Percentiles rank a stretch among this genome's conserved stretches.
These are phyloP conservation scores for Alternaria dauci DNA, from an alignment of 2,329 filamentous ascomycete genomes.

Conservation along the genomic window DNA sequence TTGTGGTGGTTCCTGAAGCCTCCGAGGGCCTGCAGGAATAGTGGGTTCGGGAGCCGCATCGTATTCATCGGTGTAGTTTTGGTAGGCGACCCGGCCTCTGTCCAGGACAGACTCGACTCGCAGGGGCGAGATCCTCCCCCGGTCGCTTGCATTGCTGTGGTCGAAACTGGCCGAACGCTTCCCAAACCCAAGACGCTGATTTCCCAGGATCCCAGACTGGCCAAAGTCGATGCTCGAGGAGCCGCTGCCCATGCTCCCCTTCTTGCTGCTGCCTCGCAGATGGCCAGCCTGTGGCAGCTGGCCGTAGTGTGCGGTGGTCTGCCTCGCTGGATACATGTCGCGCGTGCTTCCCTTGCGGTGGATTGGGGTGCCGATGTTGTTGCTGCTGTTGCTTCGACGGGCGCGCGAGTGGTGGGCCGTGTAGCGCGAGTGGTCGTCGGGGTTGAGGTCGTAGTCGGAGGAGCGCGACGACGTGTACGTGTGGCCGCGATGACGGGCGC, in stretches of 20 bases:
- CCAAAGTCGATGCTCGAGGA: constrained; percentile 72
- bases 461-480: constrained; percentile 68
- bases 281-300: constrained; percentile 44
- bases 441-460: constrained; percentile 61
- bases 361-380: constrained; percentile 63
- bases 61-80: constrained; percentile 65
- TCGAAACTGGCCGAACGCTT: constrained; percentile 80
- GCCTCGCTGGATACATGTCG: constrained; percentile 39
- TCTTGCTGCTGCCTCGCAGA: constrained; percentile 58
- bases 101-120: constrained; percentile 57
- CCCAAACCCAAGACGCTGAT: constrained; percentile 63
- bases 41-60: constrained; percentile 88
- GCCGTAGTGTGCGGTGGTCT: constrained; percentile 34
- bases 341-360: constrained; percentile 47
- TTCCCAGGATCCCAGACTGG: constrained; percentile 65
- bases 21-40: constrained; percentile 79
- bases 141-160: constrained; percentile 48
- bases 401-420: constrained; percentile 58
- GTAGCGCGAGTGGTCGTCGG: constrained; percentile 52
- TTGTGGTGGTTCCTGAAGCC: constrained; percentile 54
- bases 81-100: constrained; percentile 54
- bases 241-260: constrained; percentile 76
- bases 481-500: constrained; percentile 62
- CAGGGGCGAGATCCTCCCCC: constrained; percentile 30
- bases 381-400: constrained; percentile 81